These are phyloP conservation scores for Gracilaria gracilis DNA, from an alignment of 23 red algal species.

Conservation along the genomic window DNA sequence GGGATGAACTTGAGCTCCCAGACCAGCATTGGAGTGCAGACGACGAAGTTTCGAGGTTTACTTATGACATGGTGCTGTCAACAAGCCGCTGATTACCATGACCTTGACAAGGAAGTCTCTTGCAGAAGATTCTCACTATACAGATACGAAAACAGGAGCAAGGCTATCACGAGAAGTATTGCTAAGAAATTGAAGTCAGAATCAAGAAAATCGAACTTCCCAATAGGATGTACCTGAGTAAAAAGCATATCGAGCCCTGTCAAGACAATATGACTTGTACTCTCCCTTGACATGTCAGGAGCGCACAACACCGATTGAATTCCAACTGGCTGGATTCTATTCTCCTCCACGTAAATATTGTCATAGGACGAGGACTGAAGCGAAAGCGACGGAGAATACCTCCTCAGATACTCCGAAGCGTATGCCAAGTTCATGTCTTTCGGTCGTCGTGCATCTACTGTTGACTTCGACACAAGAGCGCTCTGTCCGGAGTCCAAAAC, in stretches of 20 bases:
- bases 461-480: constrained; percentile 23
- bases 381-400: constrained; percentile 39
- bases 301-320: constrained; percentile 33
- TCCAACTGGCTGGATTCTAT: constrained; percentile 1
- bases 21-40: background rate
- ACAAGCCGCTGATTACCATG: constrained; percentile 25
- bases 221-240: constrained; percentile 38
- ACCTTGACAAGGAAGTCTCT: constrained; percentile 29
- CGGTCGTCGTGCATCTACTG: constrained; percentile 50
- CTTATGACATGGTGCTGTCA: background rate
- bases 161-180: constrained; percentile 34
- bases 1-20: background rate
- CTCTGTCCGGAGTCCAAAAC: constrained; percentile 45
- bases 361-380: constrained; percentile 28
- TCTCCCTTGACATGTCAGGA: constrained; percentile 48
- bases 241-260: constrained; percentile 53
- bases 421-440: background rate
- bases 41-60: background rate
- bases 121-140: constrained; percentile 31
- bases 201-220: constrained; percentile 58
- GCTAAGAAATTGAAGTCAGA: constrained; percentile 45
- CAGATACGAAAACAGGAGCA: constrained; percentile 4
- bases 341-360: constrained; percentile 15
- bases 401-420: constrained; percentile 15
- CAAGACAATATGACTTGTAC: constrained; percentile 22